phyloP scores from a whole-genome alignment of 768 basidiomycete genomes.

The Russula emetica region DNA sequence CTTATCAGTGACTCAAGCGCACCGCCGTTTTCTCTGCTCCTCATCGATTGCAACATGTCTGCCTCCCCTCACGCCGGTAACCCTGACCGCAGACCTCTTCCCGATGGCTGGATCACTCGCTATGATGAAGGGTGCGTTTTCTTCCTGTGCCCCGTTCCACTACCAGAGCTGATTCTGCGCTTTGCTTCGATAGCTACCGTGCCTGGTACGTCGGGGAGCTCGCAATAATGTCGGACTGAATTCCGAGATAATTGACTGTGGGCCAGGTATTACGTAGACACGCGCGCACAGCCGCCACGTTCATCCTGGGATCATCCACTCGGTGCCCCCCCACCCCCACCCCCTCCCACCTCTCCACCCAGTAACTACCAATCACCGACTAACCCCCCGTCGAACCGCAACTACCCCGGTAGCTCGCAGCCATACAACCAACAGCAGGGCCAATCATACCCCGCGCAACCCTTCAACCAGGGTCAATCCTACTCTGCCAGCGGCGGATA shows the following conservation, averaged over 20 bases:
- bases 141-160: slow-evolving; percentile 29
- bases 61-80: slow-evolving; percentile 37
- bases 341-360: slow-evolving; percentile 35
- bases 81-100: slow-evolving; percentile 59
- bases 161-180: slow-evolving; percentile 14
- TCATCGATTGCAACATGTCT: slow-evolving; percentile 43
- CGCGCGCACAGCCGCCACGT: slow-evolving; percentile 53
- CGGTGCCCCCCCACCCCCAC: slow-evolving; percentile 43
- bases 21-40: slow-evolving; percentile 21
- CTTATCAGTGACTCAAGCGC: slow-evolving; percentile 18
- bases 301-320: slow-evolving; percentile 69
- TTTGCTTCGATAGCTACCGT: slow-evolving; percentile 47
- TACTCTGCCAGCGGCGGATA: slow-evolving; percentile 31
- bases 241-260: not conserved
- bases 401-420: not conserved
- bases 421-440: slow-evolving; percentile 30
- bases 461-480: slow-evolving; percentile 25
- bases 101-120: slow-evolving; percentile 64
- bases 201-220: slow-evolving; percentile 50
- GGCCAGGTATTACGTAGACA: slow-evolving; percentile 75
- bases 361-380: slow-evolving; percentile 35
- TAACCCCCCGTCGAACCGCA: slow-evolving; percentile 45
- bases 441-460: slow-evolving; percentile 29
- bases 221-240: not conserved
- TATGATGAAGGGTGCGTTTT: slow-evolving; percentile 60